These are phyloP conservation scores for Silene vulgaris DNA, from an alignment of 179 eudicot species.

Conservation along the genomic window DNA sequence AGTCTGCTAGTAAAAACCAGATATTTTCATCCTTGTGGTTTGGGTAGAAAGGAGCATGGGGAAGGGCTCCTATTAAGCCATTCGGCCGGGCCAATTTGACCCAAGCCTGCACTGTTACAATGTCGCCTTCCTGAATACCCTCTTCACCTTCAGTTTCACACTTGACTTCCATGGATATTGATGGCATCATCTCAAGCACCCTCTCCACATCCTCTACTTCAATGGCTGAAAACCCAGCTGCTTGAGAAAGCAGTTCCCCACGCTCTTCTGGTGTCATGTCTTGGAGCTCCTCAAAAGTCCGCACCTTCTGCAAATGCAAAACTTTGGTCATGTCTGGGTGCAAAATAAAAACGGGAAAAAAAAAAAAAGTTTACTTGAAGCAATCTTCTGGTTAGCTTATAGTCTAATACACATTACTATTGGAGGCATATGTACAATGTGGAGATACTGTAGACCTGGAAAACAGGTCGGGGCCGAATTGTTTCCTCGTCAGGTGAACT, in stretches of 20 bases:
- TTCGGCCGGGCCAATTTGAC: constrained; percentile 56
- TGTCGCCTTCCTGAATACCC: constrained; percentile 76
- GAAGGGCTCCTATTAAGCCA: constrained; percentile 64
- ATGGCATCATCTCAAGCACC: constrained; percentile 74
- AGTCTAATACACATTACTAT: not conserved
- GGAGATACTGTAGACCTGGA: no score
- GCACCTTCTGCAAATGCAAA: constrained; percentile 48
- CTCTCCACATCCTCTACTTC: constrained; percentile 64
- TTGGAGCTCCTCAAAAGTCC: constrained; percentile 65
- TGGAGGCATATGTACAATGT: not conserved
- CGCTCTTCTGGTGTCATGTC: constrained; percentile 59
- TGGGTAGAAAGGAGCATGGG: constrained; percentile 82
- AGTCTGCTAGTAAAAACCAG: constrained; percentile 74
- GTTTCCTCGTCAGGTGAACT: no score
- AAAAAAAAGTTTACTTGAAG: not conserved
- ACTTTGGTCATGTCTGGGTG: constrained; percentile 9
- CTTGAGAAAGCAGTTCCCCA: constrained; percentile 53
- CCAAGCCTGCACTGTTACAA: constrained; percentile 76
- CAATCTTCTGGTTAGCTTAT: not conserved
- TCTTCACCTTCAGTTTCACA: constrained; percentile 92
- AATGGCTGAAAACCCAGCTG: constrained; percentile 52
- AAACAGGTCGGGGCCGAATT: no score
- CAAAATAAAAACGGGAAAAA: not conserved
- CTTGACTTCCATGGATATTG: constrained; percentile 53
- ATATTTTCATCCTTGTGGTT: constrained; percentile 75